Evolutionary conservation across 805 yeast genomes (phyloP), one percentile per base, ranked within the genome.

Genomic region (Wickerhamiella shivajii): DNA sequence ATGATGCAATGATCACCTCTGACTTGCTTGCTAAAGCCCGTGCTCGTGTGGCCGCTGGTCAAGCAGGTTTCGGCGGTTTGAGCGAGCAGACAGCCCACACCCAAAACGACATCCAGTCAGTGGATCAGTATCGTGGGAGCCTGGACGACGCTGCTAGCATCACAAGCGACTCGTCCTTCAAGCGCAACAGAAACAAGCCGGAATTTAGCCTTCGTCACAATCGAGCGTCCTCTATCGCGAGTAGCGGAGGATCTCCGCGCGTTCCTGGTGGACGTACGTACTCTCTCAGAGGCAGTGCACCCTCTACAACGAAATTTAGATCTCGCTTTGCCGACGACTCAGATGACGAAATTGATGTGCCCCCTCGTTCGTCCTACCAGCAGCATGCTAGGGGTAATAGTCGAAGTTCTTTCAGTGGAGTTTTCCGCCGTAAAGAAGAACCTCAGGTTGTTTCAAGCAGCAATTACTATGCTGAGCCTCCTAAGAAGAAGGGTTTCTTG

Each of bases 401-500:
- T n/a, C n/a, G n/a, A n/a, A n/a, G n/a, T n/a, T n/a, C n/a, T n/a
- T n/a, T n/a, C n/a, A n/a, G n/a, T n/a, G n/a, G n/a, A n/a, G n/a
- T n/a, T n/a, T n/a, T n/a, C n/a, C n/a, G n/a, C n/a, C n/a, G n/a
- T n/a, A n/a, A n/a, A n/a, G n/a, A n/a, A n/a, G n/a, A n/a, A n/a
- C n/a, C n/a, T n/a, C n/a, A n/a, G n/a, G n/a, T n/a, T n/a, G n/a
- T n/a, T n/a, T n/a, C n/a, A n/a, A n/a, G n/a, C n/a, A n/a, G n/a
- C n/a, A n/a, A n/a, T n/a, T n/a, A n/a, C n/a, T n/a, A n/a, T n/a
- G n/a, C n/a, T n/a, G n/a, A n/a, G n/a, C n/a, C n/a, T n/a, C 18
- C n/a, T 30, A 37, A 41, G 31, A 39, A 38, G 15, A 33, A 33
- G 23, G 40, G 44, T 13, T 41, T 45, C 27, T 44, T 46, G 35